Conservation (phyloP, 129 eudicot genomes). For the Apium graveolens region DNA sequence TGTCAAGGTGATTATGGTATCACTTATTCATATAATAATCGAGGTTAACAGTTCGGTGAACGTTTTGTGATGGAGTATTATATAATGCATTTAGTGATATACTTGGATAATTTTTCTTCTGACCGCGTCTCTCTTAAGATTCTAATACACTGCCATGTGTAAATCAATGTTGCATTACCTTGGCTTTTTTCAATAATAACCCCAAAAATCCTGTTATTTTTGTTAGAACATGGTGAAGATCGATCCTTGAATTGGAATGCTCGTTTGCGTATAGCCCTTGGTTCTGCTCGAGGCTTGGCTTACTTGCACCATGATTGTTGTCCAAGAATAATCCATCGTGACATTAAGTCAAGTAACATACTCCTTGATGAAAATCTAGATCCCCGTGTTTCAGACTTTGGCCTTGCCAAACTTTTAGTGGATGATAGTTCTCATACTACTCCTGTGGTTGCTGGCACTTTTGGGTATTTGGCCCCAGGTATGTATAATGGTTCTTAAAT, state of each 20-base stretch:
- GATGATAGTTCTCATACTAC: conserved; percentile 92
- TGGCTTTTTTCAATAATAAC: background rate
- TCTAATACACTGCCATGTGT: background rate
- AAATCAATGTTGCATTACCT: background rate
- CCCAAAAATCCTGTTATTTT: background rate
- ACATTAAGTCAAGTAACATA: conserved; percentile 89
- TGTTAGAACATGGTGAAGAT: conserved; percentile 42
- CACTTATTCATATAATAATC: too few relatives aligned
- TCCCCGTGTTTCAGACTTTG: conserved; percentile 96
- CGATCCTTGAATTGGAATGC: conserved; percentile 55
- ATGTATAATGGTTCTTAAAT: background rate
- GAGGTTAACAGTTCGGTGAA: background rate
- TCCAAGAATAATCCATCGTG: conserved; percentile 81
- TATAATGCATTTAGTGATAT: background rate
- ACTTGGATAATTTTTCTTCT: background rate
- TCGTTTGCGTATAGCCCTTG: conserved; percentile 72
- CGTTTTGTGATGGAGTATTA: background rate
- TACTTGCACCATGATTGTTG: conserved; percentile 94
- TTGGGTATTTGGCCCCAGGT: conserved; percentile 99
- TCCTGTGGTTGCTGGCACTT: conserved; percentile 98
- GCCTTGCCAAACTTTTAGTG: conserved; percentile 91
- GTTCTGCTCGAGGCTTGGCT: conserved; percentile 90
- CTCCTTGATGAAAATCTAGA: conserved; percentile 84
- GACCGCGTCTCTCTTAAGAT: background rate
- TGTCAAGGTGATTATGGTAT: background rate